A percentile compares a stretch with the other conserved stretches of the same genome.
phyloP scores from a whole-genome alignment of 129 eudicot genomes.

The Artemisia argyi region DNA sequence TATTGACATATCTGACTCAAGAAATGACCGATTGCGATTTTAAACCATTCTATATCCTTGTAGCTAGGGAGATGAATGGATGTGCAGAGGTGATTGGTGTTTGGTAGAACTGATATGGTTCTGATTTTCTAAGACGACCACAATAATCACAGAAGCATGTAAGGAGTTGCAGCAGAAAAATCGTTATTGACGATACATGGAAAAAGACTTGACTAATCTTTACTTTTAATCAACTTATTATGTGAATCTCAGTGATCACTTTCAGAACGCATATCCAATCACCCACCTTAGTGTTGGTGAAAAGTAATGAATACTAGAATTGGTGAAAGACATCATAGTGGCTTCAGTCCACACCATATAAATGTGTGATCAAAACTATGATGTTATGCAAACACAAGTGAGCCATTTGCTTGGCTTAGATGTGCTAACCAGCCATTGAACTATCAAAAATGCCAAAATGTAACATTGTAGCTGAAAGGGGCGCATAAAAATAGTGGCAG shows the following conservation, averaged over 20 bases:
- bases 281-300: background rate
- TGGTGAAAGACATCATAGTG: background rate
- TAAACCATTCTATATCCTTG: background rate
- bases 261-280: no score
- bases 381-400: background rate
- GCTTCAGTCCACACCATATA: background rate
- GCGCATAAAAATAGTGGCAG: slow-evolving; percentile 1
- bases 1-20: background rate
- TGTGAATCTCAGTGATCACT: no score
- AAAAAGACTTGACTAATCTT: no score
- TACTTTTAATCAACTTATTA: no score
- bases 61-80: background rate
- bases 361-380: background rate
- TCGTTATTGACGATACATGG: no score
- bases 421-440: background rate
- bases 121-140: no score
- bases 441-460: slow-evolving; percentile 1
- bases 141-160: no score
- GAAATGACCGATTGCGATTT: background rate
- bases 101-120: background rate
- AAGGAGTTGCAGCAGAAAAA: no score
- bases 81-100: background rate
- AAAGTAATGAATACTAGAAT: background rate
- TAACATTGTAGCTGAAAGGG: background rate
- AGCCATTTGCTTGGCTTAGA: background rate